A percentile compares a stretch with the other conserved stretches of the same genome.
These are phyloP conservation scores for Roridomyces roridus DNA, from an alignment of 768 basidiomycete genomes.

Conservation along the genomic window DNA sequence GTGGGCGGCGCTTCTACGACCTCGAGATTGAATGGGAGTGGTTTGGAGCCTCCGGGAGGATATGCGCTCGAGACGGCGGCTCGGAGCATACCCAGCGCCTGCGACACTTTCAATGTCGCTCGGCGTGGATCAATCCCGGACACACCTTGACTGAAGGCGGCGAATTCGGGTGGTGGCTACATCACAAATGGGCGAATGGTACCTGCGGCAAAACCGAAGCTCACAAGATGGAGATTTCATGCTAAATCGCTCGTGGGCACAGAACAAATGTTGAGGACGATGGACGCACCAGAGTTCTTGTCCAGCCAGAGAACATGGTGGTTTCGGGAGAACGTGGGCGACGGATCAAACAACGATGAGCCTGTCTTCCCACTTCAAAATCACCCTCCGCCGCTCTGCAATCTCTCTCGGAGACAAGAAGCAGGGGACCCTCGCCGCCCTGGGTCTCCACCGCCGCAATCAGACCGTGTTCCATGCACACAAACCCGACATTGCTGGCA, in stretches of 20 bases:
- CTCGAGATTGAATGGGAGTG: slow-evolving; percentile 74
- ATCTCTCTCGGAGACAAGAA: slow-evolving; percentile 80
- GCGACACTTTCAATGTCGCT: slow-evolving; percentile 16
- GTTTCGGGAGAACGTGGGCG: not conserved
- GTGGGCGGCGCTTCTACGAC: slow-evolving; percentile 74
- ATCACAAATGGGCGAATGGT: slow-evolving; percentile 4
- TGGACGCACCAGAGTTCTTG: slow-evolving; percentile 38
- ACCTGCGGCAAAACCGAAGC: slow-evolving; percentile 26
- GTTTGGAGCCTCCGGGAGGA: slow-evolving; percentile 53
- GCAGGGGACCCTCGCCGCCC: slow-evolving; percentile 76
- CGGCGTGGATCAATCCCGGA: not conserved
- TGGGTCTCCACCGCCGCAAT: slow-evolving; percentile 83
- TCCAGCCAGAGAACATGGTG: slow-evolving; percentile 23
- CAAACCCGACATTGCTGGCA: slow-evolving; percentile 77
- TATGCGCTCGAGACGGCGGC: slow-evolving; percentile 66
- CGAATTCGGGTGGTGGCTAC: slow-evolving; percentile 69
- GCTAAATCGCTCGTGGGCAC: slow-evolving; percentile 36
- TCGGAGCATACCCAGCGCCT: slow-evolving; percentile 65
- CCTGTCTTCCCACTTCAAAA: slow-evolving; percentile 92
- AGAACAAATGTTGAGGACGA: not conserved
- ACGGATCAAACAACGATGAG: not conserved
- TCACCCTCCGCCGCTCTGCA: slow-evolving; percentile 87
- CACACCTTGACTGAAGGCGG: slow-evolving; percentile 57
- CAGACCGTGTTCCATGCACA: slow-evolving; percentile 86
- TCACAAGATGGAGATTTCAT: slow-evolving; percentile 73